Evolutionary conservation across 1,139 yeast genomes (phyloP).

Genomic region (Arxiozyma slooffiae): DNA sequence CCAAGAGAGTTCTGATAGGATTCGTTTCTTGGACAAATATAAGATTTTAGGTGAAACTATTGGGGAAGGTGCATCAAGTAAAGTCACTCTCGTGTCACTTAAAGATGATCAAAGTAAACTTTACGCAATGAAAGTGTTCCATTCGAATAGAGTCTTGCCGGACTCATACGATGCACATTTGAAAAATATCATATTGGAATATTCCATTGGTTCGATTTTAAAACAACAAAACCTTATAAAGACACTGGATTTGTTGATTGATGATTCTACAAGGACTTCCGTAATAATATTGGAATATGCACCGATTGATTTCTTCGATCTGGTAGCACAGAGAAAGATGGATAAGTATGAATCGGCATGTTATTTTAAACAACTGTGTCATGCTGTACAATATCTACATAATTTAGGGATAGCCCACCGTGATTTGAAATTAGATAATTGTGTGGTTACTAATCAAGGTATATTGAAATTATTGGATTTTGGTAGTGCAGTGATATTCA

Average conservation of each 20-base stretch:
- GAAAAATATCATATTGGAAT: conserved; percentile 57
- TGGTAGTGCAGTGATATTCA: conserved; percentile 63
- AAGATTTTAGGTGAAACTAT: conserved; percentile 51
- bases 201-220: conserved; percentile 50
- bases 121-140: conserved; percentile 62
- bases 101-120: conserved; percentile 36
- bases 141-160: conserved; percentile 27
- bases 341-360: conserved; percentile 49
- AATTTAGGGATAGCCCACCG: conserved; percentile 64
- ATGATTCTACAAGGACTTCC: conserved; percentile 40
- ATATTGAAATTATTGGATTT: conserved; percentile 64
- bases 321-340: conserved; percentile 68
- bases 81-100: conserved; percentile 50
- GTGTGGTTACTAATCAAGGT: conserved; percentile 56
- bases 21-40: conserved; percentile 38
- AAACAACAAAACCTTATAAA: conserved; percentile 55
- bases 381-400: conserved; percentile 56
- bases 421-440: conserved; percentile 67
- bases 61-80: conserved; percentile 75
- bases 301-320: conserved; percentile 63
- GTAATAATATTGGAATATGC: conserved; percentile 69
- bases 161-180: conserved; percentile 39
- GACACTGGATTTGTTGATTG: conserved; percentile 54
- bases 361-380: conserved; percentile 56
- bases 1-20: not conserved